These are phyloP conservation scores for Oemleria cerasiformis DNA, from an alignment of 306 rosid species.

Conservation along the genomic window DNA sequence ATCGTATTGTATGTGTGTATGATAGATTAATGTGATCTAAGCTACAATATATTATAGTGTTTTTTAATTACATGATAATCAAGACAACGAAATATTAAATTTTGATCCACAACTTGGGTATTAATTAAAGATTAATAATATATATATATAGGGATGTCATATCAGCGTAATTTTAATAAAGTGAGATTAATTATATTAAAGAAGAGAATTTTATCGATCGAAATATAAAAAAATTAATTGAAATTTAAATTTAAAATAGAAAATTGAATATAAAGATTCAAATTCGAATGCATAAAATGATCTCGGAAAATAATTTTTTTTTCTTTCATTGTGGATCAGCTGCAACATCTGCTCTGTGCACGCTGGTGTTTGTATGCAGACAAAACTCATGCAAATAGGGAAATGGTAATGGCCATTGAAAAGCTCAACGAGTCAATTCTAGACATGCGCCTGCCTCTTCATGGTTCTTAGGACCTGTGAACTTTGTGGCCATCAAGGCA, in stretches of 20 bases:
- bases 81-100: constrained; percentile 31
- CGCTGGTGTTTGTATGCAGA: background rate
- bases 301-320: too few species aligned
- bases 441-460: constrained; percentile 21
- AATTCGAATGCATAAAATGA: too few species aligned
- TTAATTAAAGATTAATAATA: background rate
- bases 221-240: too few species aligned
- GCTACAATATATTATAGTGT: constrained; percentile 3
- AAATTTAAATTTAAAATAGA: too few species aligned
- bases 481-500: constrained; percentile 26
- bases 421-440: constrained; percentile 36
- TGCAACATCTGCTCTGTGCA: background rate
- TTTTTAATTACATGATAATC: constrained; percentile 10
- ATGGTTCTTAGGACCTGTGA: constrained; percentile 19
- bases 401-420: constrained; percentile 14
- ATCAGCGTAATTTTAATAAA: background rate
- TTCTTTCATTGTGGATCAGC: background rate
- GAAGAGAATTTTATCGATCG: too few species aligned
- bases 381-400: constrained; percentile 8
- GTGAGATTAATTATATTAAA: too few species aligned
- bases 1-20: background rate
- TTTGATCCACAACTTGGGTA: constrained; percentile 31
- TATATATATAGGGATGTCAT: background rate
- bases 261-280: too few species aligned
- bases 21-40: background rate